phyloP scores from a whole-genome alignment of 305 asterid species.

The Fraxinus ornus region DNA sequence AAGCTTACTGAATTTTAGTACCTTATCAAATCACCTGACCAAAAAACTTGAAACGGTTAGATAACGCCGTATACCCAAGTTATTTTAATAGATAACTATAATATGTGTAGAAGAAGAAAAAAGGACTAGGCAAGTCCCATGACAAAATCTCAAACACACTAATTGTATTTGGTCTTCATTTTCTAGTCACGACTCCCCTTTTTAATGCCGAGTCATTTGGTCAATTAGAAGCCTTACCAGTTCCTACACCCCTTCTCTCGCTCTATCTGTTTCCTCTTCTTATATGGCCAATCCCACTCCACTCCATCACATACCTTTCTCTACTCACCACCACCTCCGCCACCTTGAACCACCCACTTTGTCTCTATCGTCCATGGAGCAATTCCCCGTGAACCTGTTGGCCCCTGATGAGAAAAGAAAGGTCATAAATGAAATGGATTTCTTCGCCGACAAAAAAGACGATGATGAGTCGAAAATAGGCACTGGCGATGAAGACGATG shows the following conservation, averaged over 20 bases:
- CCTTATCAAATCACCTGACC: not conserved
- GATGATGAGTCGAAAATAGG: constrained; percentile 13
- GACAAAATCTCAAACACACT: not conserved
- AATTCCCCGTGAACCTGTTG: not conserved
- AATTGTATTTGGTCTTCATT: not conserved
- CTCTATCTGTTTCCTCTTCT: not conserved
- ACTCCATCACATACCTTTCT: not conserved
- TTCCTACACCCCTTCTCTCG: constrained; percentile 4
- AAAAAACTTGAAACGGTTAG: too few species aligned
- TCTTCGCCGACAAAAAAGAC: constrained; percentile 53
- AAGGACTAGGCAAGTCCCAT: too few species aligned
- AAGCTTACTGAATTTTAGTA: not conserved
- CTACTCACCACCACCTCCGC: not conserved
- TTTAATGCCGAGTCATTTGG: constrained; percentile 8
- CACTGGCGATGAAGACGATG: constrained; percentile 9
- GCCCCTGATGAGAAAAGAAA: constrained; percentile 27
- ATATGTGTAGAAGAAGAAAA: not conserved
- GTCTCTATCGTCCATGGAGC: constrained; percentile 3
- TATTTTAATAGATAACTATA: not conserved
- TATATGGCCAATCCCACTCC: constrained; percentile 12
- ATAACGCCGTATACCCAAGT: not conserved
- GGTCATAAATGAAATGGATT: constrained; percentile 64
- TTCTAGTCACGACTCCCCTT: not conserved
- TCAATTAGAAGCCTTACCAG: constrained; percentile 1
- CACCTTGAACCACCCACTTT: constrained; percentile 1